Evolutionary conservation across 1,284 basidiomycete genomes (phyloP).

Genomic region (Leccinum solheimii): DNA sequence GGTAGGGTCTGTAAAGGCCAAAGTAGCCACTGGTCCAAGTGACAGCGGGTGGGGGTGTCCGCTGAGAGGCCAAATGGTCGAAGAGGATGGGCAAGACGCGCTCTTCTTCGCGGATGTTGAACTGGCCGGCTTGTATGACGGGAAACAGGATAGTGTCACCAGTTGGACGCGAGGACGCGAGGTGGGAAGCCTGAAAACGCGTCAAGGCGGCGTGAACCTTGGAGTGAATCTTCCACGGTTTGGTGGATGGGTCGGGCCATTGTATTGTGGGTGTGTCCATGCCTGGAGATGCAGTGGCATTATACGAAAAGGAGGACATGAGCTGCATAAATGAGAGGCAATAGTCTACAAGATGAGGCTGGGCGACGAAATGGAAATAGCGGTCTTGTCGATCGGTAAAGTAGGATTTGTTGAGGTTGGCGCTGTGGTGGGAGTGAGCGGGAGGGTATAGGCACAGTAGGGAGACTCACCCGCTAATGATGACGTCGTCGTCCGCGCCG

Average conservation of each 20-base stretch:
- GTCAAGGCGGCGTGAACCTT: slow-evolving; percentile 49
- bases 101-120: slow-evolving; percentile 84
- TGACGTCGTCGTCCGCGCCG: slow-evolving; percentile 87
- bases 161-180: slow-evolving; percentile 22
- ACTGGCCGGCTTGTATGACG: slow-evolving; percentile 83
- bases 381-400: slow-evolving; percentile 96
- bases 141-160: slow-evolving; percentile 70
- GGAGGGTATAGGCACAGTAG: background rate
- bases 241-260: slow-evolving; percentile 58
- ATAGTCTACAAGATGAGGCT: slow-evolving; percentile 75
- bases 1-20: slow-evolving; percentile 83
- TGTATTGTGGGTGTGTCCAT: slow-evolving; percentile 45
- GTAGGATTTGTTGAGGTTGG: slow-evolving; percentile 94
- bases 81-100: slow-evolving; percentile 61
- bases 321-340: slow-evolving; percentile 77
- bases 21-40: slow-evolving; percentile 97
- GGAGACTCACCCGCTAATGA: slow-evolving; percentile 84
- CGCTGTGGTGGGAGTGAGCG: slow-evolving; percentile 48
- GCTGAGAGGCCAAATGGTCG: slow-evolving; percentile 36
- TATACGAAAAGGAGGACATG: slow-evolving; percentile 75
- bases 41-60: slow-evolving; percentile 44
- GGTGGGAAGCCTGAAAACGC: slow-evolving; percentile 50
- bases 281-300: slow-evolving; percentile 31
- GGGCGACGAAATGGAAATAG: slow-evolving; percentile 75
- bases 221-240: slow-evolving; percentile 62